Evolutionary conservation across 2,329 filamentous ascomycete genomes (phyloP).

Genomic region (Sporothrix phasma): DNA sequence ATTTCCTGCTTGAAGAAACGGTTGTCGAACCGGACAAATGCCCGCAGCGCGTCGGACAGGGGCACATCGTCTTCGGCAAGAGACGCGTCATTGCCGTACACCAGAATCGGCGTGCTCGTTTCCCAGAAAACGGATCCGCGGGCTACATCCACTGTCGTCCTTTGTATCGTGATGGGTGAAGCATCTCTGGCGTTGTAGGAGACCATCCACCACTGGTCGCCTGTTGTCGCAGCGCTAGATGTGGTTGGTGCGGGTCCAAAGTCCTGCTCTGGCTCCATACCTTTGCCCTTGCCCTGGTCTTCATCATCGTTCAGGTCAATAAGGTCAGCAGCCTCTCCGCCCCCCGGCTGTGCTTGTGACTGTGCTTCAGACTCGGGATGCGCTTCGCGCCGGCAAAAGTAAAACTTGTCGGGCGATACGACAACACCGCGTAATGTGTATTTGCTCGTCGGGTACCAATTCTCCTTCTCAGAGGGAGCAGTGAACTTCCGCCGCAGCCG

Average conservation of each 20-base stretch:
- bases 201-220: slow-evolving; percentile 26
- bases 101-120: slow-evolving; percentile 21
- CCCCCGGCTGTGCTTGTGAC: neutral
- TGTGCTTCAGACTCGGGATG: no score
- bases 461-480: slow-evolving; percentile 17
- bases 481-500: slow-evolving; percentile 18
- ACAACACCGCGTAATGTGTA: slow-evolving; percentile 27
- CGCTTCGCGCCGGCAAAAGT: slow-evolving; percentile 22
- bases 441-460: slow-evolving; percentile 23
- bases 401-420: slow-evolving; percentile 22
- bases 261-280: neutral
- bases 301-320: neutral
- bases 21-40: slow-evolving; percentile 29
- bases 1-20: slow-evolving; percentile 27
- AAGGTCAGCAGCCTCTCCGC: neutral
- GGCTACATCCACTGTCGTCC: slow-evolving; percentile 19
- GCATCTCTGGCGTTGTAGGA: slow-evolving; percentile 18
- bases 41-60: slow-evolving; percentile 24
- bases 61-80: slow-evolving; percentile 19
- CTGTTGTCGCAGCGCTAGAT: slow-evolving; percentile 48
- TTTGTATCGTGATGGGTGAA: slow-evolving; percentile 19
- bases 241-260: slow-evolving; percentile 29
- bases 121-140: slow-evolving; percentile 18
- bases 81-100: slow-evolving; percentile 26
- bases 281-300: slow-evolving; percentile 9